phyloP scores from a whole-genome alignment of 2,329 filamentous ascomycete species.

The Monilinia vaccinii-corymbosi region DNA sequence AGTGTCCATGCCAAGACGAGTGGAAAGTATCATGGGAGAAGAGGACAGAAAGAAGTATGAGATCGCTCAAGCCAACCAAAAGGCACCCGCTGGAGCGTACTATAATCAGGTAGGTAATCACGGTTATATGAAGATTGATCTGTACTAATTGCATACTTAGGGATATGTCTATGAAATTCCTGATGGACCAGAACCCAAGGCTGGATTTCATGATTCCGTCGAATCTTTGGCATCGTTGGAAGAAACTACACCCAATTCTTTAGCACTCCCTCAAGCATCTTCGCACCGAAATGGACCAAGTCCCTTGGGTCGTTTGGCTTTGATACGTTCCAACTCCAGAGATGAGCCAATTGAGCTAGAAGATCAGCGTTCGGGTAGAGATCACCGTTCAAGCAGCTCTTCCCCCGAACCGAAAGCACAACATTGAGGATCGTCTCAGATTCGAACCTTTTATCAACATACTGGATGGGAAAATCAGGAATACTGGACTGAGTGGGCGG shows the following conservation, averaged over 20 bases:
- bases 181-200: constrained; percentile 35
- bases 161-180: constrained; percentile 43
- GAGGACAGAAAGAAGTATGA: constrained; percentile 69
- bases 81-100: constrained; percentile 32
- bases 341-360: constrained; percentile 21
- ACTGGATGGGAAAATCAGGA: neutral
- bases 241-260: constrained; percentile 11
- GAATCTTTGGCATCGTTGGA: constrained; percentile 28
- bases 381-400: constrained; percentile 11
- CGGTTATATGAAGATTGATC: neutral
- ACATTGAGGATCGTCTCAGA: neutral
- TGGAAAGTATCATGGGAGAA: constrained; percentile 59
- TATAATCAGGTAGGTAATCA: constrained; percentile 11
- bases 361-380: constrained; percentile 11
- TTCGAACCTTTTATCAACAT: neutral
- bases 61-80: constrained; percentile 52
- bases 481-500: neutral
- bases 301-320: constrained; percentile 30
- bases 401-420: constrained; percentile 1
- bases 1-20: constrained; percentile 56
- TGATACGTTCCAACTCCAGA: constrained; percentile 26
- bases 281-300: constrained; percentile 27
- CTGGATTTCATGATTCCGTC: constrained; percentile 34
- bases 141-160: constrained; percentile 19
- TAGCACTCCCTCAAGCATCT: constrained; percentile 18